These are phyloP conservation scores for Nissolia schottii DNA, from an alignment of 306 rosid species.

Conservation along the genomic window DNA sequence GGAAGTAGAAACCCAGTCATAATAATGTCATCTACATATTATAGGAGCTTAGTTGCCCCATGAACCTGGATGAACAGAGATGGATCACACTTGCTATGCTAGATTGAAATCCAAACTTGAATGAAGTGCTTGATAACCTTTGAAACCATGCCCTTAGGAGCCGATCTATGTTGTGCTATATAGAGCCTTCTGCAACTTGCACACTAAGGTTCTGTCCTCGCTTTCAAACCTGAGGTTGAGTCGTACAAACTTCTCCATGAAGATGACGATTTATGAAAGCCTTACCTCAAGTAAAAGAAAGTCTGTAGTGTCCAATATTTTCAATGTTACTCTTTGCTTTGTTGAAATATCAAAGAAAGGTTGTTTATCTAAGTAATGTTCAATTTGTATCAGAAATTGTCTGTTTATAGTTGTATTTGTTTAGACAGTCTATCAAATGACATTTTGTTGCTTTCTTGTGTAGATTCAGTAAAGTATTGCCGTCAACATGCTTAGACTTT, in stretches of 20 bases:
- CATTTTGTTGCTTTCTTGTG: slow-evolving; percentile 19
- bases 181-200: no score
- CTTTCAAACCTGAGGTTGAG: neutral
- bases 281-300: neutral
- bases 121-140: neutral
- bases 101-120: neutral
- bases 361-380: neutral
- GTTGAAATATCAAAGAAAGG: slow-evolving; percentile 6
- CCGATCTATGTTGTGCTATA: neutral
- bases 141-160: neutral
- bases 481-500: slow-evolving; percentile 19
- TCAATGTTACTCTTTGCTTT: neutral
- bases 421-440: neutral
- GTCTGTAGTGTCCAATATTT: neutral
- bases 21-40: neutral
- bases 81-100: neutral
- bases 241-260: neutral
- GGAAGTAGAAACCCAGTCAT: neutral
- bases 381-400: neutral
- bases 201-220: neutral
- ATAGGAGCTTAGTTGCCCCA: neutral
- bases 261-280: neutral
- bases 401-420: neutral
- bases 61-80: neutral
- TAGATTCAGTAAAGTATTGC: slow-evolving; percentile 8